Conservation (phyloP, 2,329 filamentous ascomycete species). For the Fusarium tricinctum region DNA sequence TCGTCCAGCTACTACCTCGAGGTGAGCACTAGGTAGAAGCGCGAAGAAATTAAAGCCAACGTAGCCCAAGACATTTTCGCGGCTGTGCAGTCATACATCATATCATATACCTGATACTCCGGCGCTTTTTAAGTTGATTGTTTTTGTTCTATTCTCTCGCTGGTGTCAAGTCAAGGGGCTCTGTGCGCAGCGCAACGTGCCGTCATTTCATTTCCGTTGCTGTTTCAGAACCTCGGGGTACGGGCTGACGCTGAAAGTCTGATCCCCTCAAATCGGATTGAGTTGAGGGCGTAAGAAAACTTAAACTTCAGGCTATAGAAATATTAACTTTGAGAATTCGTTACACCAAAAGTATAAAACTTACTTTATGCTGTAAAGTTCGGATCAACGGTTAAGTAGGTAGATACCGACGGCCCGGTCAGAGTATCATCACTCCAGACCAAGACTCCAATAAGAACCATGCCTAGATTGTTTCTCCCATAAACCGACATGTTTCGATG, state of each 20-base stretch:
- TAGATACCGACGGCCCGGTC: neutral
- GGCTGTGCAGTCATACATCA: neutral
- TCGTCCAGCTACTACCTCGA: neutral
- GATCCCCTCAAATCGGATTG: neutral
- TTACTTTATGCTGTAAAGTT: neutral
- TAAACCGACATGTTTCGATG: conserved; percentile 1
- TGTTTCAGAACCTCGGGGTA: conserved; percentile 22
- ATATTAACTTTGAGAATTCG: conserved; percentile 2
- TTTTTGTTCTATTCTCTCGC: conserved; percentile 5
- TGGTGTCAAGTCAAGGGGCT: neutral
- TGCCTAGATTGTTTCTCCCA: neutral
- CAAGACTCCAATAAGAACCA: neutral
- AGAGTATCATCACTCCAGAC: neutral
- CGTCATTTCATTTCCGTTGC: conserved; percentile 23
- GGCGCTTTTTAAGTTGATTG: neutral
- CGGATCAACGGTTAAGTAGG: conserved; percentile 1
- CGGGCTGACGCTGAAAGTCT: conserved; percentile 4
- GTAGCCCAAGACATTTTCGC: neutral
- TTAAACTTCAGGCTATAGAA: neutral
- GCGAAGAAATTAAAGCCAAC: no score
- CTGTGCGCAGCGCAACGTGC: conserved; percentile 10
- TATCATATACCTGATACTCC: conserved; percentile 21
- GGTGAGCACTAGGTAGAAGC: no score
- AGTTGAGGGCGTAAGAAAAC: neutral
- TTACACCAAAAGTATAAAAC: neutral